Evolutionary conservation across 768 basidiomycete genomes (phyloP).

Genomic region (Lentinula sp.): DNA sequence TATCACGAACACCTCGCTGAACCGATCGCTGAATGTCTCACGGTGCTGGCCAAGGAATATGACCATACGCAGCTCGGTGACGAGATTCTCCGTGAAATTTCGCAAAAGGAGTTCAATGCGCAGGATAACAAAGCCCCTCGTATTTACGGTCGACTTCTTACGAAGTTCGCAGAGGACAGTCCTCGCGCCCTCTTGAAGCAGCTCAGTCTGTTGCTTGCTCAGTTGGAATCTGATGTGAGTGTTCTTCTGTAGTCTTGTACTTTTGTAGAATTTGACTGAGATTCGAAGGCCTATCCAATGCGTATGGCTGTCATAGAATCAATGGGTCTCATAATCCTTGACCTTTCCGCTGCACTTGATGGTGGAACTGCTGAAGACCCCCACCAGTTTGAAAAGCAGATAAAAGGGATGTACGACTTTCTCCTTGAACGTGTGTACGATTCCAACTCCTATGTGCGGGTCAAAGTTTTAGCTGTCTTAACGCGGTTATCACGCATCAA

Average conservation of each 20-base stretch:
- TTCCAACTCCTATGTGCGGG: constrained; percentile 83
- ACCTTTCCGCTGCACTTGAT: constrained; percentile 57
- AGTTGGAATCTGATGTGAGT: constrained; percentile 87
- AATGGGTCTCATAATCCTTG: constrained; percentile 77
- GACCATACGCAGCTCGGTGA: constrained; percentile 88
- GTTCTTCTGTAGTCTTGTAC: not conserved
- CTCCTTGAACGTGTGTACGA: constrained; percentile 88
- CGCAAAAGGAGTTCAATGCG: constrained; percentile 60
- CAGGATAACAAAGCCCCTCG: constrained; percentile 80
- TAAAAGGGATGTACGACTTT: constrained; percentile 74
- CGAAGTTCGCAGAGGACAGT: constrained; percentile 71
- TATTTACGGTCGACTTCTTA: constrained; percentile 79
- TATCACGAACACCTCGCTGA: constrained; percentile 95
- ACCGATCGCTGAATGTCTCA: constrained; percentile 87
- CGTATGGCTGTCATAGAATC: constrained; percentile 92
- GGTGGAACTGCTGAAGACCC: constrained; percentile 36
- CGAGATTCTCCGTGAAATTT: constrained; percentile 86
- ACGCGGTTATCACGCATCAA: constrained; percentile 67
- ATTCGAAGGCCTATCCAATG: constrained; percentile 83
- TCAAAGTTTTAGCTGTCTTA: constrained; percentile 77
- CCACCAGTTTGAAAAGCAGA: constrained; percentile 59
- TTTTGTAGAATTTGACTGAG: not conserved
- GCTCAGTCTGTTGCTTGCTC: constrained; percentile 74
- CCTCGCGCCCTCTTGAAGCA: constrained; percentile 85
- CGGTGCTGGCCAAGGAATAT: constrained; percentile 75